These are phyloP conservation scores for Dioszegia aurantiaca DNA, from an alignment of 768 basidiomycete species.

Conservation along the genomic window DNA sequence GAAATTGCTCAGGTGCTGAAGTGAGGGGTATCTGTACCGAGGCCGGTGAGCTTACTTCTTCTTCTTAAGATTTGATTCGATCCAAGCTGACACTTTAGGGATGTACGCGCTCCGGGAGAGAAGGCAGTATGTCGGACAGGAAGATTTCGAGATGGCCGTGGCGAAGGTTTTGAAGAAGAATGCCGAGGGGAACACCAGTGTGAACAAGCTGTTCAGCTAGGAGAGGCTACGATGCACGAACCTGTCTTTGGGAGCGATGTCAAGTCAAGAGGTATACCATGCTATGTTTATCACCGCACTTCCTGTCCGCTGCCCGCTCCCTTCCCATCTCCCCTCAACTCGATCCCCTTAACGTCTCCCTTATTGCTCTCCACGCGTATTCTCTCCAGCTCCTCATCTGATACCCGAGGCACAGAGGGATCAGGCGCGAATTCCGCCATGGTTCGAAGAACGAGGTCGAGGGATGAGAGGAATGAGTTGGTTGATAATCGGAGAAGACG, in stretches of 20 bases:
- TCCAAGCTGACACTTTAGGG: conserved; percentile 56
- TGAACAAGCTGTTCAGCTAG: conserved; percentile 81
- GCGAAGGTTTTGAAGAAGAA: conserved; percentile 97
- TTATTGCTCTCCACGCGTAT: conserved; percentile 23
- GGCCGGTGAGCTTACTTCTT: conserved; percentile 62
- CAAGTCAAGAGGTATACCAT: conserved; percentile 1
- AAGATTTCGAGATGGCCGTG: conserved; percentile 97
- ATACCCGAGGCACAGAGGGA: conserved; percentile 51
- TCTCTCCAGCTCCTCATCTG: conserved; percentile 34
- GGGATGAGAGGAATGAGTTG: conserved; percentile 84
- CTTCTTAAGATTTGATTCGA: too few species aligned
- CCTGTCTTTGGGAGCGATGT: too few species aligned
- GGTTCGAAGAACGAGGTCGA: conserved; percentile 79
- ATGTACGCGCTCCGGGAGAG: conserved; percentile 97
- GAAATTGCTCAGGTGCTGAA: conserved; percentile 95
- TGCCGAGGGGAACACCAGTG: conserved; percentile 88
- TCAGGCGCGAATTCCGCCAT: conserved; percentile 75
- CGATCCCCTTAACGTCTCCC: conserved; percentile 32
- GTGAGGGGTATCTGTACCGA: conserved; percentile 96
- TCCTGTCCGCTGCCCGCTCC: conserved; percentile 46
- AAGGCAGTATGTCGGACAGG: conserved; percentile 94
- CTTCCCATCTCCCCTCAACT: conserved; percentile 40
- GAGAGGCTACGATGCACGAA: too few species aligned
- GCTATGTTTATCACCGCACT: conserved; percentile 18
- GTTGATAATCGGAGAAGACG: conserved; percentile 78